These are phyloP conservation scores for Mucor plumbeus DNA, from an alignment of 371 early-diverging fungal species.

Conservation along the genomic window DNA sequence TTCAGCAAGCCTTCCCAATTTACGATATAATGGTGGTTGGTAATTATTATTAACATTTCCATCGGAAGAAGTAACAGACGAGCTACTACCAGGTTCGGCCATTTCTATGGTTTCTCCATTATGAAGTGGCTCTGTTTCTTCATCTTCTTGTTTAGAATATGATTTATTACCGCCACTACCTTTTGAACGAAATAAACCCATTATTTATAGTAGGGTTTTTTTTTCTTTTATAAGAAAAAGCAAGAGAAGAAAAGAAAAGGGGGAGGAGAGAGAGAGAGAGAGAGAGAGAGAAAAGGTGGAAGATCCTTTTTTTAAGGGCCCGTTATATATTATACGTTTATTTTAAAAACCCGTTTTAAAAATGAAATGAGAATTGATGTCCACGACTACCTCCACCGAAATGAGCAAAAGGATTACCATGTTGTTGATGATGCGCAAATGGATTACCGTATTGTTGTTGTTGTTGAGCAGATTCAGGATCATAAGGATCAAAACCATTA, in stretches of 20 bases:
- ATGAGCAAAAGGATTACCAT: slow-evolving; percentile 62
- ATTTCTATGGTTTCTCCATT: slow-evolving; percentile 34
- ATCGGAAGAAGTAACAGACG: background rate
- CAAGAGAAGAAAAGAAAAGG: background rate
- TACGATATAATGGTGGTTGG: slow-evolving; percentile 20
- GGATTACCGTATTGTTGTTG: slow-evolving; percentile 49
- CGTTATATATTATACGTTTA: background rate
- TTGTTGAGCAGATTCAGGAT: slow-evolving; percentile 64
- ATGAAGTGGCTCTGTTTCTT: slow-evolving; percentile 34
- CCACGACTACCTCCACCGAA: slow-evolving; percentile 61
- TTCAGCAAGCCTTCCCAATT: slow-evolving; percentile 27
- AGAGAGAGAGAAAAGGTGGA: background rate
- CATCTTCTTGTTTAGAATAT: slow-evolving; percentile 13
- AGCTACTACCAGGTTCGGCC: slow-evolving; percentile 17
- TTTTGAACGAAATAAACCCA: slow-evolving; percentile 29
- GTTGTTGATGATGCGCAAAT: slow-evolving; percentile 48
- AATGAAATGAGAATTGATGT: slow-evolving; percentile 28
- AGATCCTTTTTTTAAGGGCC: background rate
- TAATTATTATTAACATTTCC: background rate
- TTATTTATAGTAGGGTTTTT: background rate
- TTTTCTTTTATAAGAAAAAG: too few species aligned
- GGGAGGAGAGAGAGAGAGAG: background rate
- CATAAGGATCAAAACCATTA: slow-evolving; percentile 95
- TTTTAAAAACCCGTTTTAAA: slow-evolving; percentile 15
- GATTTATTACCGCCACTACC: background rate